Conservation (phyloP, 805 yeast genomes). For the Saccharomycopsis oosterbeekiorum region DNA sequence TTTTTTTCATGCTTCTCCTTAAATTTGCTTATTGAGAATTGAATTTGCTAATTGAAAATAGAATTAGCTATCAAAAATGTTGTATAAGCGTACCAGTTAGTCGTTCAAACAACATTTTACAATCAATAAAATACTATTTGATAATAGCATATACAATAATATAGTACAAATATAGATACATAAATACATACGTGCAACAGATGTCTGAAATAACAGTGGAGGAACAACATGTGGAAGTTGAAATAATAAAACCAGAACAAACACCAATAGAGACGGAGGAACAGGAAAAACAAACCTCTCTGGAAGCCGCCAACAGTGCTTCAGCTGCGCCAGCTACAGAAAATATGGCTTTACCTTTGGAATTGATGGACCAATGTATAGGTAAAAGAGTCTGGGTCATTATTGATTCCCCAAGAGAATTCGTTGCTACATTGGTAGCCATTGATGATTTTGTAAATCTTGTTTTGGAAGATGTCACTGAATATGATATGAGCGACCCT, state of each 20-base stretch:
- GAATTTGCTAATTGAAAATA: no score
- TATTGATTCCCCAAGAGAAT: conserved; percentile 54
- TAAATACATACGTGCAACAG: not conserved
- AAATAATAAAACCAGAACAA: not conserved
- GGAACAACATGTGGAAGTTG: not conserved
- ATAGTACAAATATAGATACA: not conserved
- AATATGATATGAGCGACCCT: conserved; percentile 32
- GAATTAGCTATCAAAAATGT: no score
- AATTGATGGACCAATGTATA: conserved; percentile 77
- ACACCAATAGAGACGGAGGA: not conserved
- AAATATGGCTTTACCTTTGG: conserved; percentile 51
- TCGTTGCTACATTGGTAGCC: conserved; percentile 80
- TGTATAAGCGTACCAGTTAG: no score
- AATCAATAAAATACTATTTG: not conserved
- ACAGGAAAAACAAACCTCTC: conserved; percentile 8
- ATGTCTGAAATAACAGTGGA: not conserved
- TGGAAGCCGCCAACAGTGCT: not conserved
- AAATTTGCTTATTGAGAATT: no score
- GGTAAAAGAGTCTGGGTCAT: conserved; percentile 73
- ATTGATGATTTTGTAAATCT: conserved; percentile 94
- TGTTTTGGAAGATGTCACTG: conserved; percentile 75
- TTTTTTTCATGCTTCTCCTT: not conserved
- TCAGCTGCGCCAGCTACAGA: conserved; percentile 1
- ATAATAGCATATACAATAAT: not conserved
- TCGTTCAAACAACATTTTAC: no score